Conservation (phyloP, 192 early-diverging fungal genomes). For the Obelidium mucronatum region DNA sequence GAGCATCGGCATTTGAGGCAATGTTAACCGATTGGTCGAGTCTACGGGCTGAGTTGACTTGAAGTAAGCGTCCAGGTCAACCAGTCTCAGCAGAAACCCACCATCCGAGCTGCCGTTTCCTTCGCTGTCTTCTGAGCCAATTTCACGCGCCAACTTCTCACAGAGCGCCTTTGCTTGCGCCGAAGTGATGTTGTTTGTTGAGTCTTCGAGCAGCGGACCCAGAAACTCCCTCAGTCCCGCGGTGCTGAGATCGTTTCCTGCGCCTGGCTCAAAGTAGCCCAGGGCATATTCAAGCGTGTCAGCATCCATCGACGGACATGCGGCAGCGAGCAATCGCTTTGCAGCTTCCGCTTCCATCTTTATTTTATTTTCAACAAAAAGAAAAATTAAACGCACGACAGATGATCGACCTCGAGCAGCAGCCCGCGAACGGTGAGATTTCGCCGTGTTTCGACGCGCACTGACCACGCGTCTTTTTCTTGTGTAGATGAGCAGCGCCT, state of each 20-base stretch:
- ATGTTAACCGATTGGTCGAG: constrained; percentile 4
- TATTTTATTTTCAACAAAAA: neutral
- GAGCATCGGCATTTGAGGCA: neutral
- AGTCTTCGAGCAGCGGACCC: constrained; percentile 49
- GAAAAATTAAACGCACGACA: no score
- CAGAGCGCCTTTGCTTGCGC: constrained; percentile 9
- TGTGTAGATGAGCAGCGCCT: no score
- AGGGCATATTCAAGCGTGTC: constrained; percentile 45
- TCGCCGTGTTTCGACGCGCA: no score
- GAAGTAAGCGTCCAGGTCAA: neutral
- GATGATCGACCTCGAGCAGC: no score
- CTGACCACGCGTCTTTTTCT: no score
- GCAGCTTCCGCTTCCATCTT: neutral
- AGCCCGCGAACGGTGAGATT: no score
- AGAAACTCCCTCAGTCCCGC: constrained; percentile 59
- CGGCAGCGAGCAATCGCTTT: neutral
- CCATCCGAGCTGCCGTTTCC: neutral
- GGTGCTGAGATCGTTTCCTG: constrained; percentile 46
- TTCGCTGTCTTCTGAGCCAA: neutral
- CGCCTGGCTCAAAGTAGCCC: constrained; percentile 53
- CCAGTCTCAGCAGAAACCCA: neutral
- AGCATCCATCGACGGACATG: constrained; percentile 27
- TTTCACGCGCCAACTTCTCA: neutral
- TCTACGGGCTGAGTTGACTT: neutral
- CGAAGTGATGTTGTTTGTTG: neutral